Evolutionary conservation across 495 filamentous ascomycete genomes (phyloP), one percentile per base, ranked within the genome.

Genomic region (Xylaria telfairii): DNA sequence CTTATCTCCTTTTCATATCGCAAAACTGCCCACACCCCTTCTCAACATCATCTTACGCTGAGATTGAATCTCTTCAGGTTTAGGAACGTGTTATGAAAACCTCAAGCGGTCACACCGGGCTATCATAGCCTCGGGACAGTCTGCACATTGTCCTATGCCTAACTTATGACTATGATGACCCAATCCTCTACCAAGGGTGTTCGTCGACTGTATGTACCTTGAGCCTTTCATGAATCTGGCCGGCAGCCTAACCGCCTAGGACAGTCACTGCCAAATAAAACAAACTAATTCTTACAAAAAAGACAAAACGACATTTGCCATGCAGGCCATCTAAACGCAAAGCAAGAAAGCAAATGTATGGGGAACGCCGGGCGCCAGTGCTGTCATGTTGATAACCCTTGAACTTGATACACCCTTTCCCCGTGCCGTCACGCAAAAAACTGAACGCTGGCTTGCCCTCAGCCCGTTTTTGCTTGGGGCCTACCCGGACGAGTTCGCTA

Each of bases 341-440:
- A 63, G 57, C 59, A 63, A 39, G 32, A 54, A 34, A 63, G 57
- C 44, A 63, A 54, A 41, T 69, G 67, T 65, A 65, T 59, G 47
- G 49, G 26, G n/a, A 71, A 71, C 68, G 60, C 68, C 68, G 49
- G 39, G 68, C 68, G 68, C 68, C 68, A 71, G 51, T 65, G 68
- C 68, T 71, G 47, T 61, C 68, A 57, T 70, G 60, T 65, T 46
- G 37, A 65, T 57, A 3, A 61, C 34, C 34, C 68, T 71, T 30
- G 46, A 62, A 69, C 67, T 34, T 53, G 7, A 26, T 51, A 61
- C 67, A 30, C 24, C 34, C 51, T 44, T 69, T 24, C 13, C 69
- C 51, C 13, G 53, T 71, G 39, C 44, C 53, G 41, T 71, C 34
- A 60, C 17, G 39, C 51, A 39, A 26, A 34, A 59, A 67, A 49